Conservation (phyloP, 768 basidiomycete species). For the Auriscalpium microsporum region DNA sequence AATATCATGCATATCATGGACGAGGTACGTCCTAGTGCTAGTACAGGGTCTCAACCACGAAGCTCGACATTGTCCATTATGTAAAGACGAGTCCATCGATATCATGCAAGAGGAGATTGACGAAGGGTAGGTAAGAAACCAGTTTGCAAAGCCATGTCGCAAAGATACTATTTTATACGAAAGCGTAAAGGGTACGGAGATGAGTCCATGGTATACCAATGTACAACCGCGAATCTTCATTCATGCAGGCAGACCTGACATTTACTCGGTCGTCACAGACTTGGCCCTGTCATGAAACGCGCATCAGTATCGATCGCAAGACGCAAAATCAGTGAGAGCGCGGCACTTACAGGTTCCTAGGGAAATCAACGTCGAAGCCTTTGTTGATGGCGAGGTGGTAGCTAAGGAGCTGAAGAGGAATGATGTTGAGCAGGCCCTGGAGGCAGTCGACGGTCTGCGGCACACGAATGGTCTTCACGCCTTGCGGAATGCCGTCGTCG, state of each 20-base stretch:
- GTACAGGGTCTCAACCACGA: background rate
- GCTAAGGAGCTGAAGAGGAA: slow-evolving; percentile 90
- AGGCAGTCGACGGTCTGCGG: slow-evolving; percentile 91
- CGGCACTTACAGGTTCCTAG: slow-evolving; percentile 76
- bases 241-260: background rate
- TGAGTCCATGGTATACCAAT: slow-evolving; percentile 1
- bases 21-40: background rate
- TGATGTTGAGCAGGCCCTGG: slow-evolving; percentile 93
- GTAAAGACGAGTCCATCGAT: background rate
- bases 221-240: slow-evolving; percentile 4
- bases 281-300: slow-evolving; percentile 20
- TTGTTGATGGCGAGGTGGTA: slow-evolving; percentile 95
- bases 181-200: background rate
- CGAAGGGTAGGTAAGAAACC: background rate
- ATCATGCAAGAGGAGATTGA: background rate
- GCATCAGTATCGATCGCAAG: background rate
- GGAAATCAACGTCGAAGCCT: slow-evolving; percentile 98
- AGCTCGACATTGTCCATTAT: background rate
- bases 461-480: slow-evolving; percentile 84
- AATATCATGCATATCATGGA: background rate
- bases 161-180: background rate
- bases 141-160: background rate
- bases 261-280: slow-evolving; percentile 27
- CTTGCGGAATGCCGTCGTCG: slow-evolving; percentile 67
- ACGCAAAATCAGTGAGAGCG: background rate